phyloP scores from a whole-genome alignment of 2,329 filamentous ascomycete species.

The Pseudocercospora pini-densiflorae region DNA sequence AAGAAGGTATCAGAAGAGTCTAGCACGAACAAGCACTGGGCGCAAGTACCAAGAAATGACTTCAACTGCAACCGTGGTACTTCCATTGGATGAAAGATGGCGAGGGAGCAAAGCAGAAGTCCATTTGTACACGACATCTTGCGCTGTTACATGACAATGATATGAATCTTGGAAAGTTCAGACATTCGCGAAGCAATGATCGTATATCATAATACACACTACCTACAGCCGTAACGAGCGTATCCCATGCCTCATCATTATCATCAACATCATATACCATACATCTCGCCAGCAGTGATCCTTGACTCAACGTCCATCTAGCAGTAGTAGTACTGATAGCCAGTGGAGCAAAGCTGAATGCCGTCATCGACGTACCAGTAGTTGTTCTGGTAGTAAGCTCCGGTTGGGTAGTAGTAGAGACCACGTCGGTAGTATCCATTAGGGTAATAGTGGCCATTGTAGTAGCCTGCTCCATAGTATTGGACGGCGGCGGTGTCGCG shows the following conservation, averaged over 20 bases:
- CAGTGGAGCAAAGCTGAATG: not conserved
- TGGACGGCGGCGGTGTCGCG: not conserved
- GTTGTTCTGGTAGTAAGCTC: not conserved
- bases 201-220: too few relatives aligned
- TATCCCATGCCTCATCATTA: not conserved
- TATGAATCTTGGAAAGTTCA: too few relatives aligned
- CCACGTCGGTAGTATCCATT: not conserved
- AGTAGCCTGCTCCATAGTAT: not conserved
- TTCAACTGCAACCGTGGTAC: too few relatives aligned
- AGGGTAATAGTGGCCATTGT: not conserved
- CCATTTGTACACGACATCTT: too few relatives aligned
- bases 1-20: too few relatives aligned
- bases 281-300: not conserved
- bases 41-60: too few relatives aligned
- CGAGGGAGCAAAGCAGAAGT: too few relatives aligned
- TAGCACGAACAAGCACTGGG: too few relatives aligned
- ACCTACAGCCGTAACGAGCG: not conserved
- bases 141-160: too few relatives aligned
- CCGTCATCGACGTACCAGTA: not conserved
- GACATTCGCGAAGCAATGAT: too few relatives aligned
- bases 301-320: not conserved
- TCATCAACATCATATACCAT: not conserved
- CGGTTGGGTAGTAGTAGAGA: not conserved
- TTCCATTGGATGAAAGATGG: too few relatives aligned
- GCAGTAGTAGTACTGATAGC: not conserved